phyloP scores from a whole-genome alignment of 2,329 filamentous ascomycete species.

The Uncinocarpus reesii region DNA sequence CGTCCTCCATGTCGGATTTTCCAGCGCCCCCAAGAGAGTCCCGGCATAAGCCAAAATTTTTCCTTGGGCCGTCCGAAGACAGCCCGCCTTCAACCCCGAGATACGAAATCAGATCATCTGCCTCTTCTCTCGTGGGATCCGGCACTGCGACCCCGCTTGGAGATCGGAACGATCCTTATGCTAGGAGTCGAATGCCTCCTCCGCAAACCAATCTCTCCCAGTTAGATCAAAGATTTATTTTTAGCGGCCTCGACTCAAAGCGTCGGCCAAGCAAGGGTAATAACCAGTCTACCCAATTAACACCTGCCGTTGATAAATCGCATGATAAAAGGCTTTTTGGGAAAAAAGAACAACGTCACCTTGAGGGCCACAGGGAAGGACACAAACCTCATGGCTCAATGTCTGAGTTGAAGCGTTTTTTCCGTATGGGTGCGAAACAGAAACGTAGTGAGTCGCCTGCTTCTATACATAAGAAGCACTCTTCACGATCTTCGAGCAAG shows the following conservation, averaged over 20 bases:
- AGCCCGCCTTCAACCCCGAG: slow-evolving; percentile 53
- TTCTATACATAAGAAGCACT: slow-evolving; percentile 45
- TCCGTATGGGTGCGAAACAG: slow-evolving; percentile 61
- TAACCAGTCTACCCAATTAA: slow-evolving; percentile 12
- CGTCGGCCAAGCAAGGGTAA: slow-evolving; percentile 47
- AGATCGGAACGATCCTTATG: slow-evolving; percentile 75
- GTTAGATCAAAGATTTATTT: slow-evolving; percentile 75
- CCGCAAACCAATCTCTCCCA: slow-evolving; percentile 55
- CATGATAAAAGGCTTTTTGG: slow-evolving; percentile 48
- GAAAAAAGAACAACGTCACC: slow-evolving; percentile 43
- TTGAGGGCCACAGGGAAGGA: slow-evolving; percentile 40
- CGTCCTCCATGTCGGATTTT: slow-evolving; percentile 37
- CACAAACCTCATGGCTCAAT: slow-evolving; percentile 65
- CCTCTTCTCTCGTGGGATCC: slow-evolving; percentile 52
- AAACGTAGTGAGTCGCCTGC: slow-evolving; percentile 54
- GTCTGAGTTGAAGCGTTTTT: slow-evolving; percentile 93
- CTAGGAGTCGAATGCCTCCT: slow-evolving; percentile 65
- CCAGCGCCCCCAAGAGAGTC: slow-evolving; percentile 27
- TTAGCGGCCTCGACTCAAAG: slow-evolving; percentile 62
- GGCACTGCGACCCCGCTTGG: slow-evolving; percentile 69
- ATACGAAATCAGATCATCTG: slow-evolving; percentile 37
- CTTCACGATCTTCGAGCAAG: slow-evolving; percentile 42
- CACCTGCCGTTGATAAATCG: slow-evolving; percentile 29
- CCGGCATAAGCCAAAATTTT: slow-evolving; percentile 45
- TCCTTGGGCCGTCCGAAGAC: slow-evolving; percentile 47